Evolutionary conservation across 106 monocot species (phyloP).

Genomic region (Dendrobium officinale): DNA sequence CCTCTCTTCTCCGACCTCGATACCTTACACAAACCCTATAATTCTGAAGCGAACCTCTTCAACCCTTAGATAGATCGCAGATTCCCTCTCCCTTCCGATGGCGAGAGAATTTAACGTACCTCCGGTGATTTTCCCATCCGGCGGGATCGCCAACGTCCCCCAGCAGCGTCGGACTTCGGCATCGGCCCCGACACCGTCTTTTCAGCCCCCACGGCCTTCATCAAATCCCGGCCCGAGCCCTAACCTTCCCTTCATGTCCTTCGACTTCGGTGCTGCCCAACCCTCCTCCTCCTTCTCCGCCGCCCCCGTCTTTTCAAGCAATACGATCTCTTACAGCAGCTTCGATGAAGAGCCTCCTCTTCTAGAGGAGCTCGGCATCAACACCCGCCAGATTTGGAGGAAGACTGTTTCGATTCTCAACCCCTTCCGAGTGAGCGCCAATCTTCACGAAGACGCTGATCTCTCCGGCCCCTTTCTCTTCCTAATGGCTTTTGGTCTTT

Average conservation of each 20-base stretch:
- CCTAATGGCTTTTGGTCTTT: constrained; percentile 89
- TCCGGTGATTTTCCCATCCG: constrained; percentile 23
- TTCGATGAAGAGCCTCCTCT: constrained; percentile 96
- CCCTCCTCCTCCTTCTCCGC: constrained; percentile 37
- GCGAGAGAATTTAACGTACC: constrained; percentile 13
- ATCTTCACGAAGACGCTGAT: constrained; percentile 87
- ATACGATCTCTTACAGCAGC: constrained; percentile 20
- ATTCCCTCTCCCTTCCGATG: background rate
- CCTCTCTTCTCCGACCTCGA: too few relatives aligned
- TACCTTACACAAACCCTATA: too few relatives aligned
- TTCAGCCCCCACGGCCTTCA: background rate
- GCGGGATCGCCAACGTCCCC: constrained; percentile 23
- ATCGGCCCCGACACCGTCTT: constrained; percentile 21
- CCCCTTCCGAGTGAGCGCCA: constrained; percentile 58
- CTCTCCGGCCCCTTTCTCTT: constrained; percentile 90
- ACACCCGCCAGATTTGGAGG: constrained; percentile 99
- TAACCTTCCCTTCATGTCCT: constrained; percentile 89
- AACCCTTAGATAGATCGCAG: too few relatives aligned
- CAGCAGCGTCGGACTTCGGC: constrained; percentile 25
- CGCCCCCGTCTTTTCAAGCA: constrained; percentile 11
- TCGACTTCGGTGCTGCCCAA: constrained; percentile 59
- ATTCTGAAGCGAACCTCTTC: too few relatives aligned
- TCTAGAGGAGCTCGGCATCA: constrained; percentile 97
- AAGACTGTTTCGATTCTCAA: constrained; percentile 83
- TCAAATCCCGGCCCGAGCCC: constrained; percentile 15